Conservation (phyloP, 352 stramenopile genomes). For the Globisporangium rhizosaccharum region DNA sequence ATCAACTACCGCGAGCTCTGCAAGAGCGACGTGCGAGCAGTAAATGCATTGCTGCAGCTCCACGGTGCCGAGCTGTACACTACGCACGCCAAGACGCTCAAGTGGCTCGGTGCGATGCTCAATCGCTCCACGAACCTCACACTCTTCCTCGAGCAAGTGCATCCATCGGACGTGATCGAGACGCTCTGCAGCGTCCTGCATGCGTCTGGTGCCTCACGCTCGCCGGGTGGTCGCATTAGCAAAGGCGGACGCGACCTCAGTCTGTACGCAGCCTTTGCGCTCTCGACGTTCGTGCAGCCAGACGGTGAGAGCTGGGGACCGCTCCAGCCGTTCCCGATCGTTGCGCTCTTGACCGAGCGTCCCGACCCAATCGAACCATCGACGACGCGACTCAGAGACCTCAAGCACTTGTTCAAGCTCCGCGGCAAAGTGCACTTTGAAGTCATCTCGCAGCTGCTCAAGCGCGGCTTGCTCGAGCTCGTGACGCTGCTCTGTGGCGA, state of each 20-base stretch:
- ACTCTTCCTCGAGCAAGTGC: conserved; percentile 48
- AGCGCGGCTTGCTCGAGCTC: conserved; percentile 40
- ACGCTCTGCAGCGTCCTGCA: conserved; percentile 54
- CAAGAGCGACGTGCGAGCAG: conserved; percentile 32
- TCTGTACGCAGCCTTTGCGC: conserved; percentile 55
- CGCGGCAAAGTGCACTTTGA: conserved; percentile 69
- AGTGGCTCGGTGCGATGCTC: conserved; percentile 77
- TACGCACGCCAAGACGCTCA: conserved; percentile 54
- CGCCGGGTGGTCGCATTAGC: conserved; percentile 41
- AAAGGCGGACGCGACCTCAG: conserved; percentile 38
- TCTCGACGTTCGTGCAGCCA: conserved; percentile 68
- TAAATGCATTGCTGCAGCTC: conserved; percentile 36
- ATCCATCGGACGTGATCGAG: conserved; percentile 53
- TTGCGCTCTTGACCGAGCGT: conserved; percentile 27
- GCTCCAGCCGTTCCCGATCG: conserved; percentile 52
- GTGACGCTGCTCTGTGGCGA: conserved; percentile 44
- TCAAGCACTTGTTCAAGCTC: conserved; percentile 23
- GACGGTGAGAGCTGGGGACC: conserved; percentile 49
- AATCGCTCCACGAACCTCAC: conserved; percentile 53
- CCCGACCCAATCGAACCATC: conserved; percentile 5
- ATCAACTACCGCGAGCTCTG: conserved; percentile 45
- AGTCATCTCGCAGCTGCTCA: conserved; percentile 52
- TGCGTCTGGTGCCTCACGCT: conserved; percentile 36
- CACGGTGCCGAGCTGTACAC: conserved; percentile 20
- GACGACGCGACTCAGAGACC: conserved; percentile 6